A percentile compares a stretch with the other conserved stretches of the same genome.
Evolutionary conservation across 148 eudicot species (phyloP).

Genomic region (Suaeda aralocaspica): DNA sequence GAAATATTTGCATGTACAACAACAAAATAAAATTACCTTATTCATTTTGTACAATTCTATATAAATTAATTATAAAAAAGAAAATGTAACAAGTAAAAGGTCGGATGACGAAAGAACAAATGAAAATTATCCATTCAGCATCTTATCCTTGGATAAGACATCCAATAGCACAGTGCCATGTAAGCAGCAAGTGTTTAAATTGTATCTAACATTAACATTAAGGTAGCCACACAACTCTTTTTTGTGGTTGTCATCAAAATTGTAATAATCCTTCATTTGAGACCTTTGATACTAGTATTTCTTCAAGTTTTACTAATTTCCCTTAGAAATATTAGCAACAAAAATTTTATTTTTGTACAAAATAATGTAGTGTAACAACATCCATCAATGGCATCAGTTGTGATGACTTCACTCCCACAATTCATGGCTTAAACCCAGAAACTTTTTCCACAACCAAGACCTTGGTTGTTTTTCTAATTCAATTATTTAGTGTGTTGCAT

Average conservation of each 20-base stretch:
- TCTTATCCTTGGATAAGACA: conserved; percentile 30
- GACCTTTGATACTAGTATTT: background rate
- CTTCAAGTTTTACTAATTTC: background rate
- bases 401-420: conserved; percentile 41
- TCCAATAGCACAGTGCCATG: conserved; percentile 36
- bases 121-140: conserved; percentile 32
- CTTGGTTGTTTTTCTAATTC: conserved; percentile 39
- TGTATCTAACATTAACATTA: conserved; percentile 11
- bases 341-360: background rate
- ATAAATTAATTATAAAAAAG: too few species aligned
- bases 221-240: conserved; percentile 20
- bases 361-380: background rate
- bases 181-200: conserved; percentile 23
- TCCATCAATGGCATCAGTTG: conserved; percentile 32
- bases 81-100: too few species aligned
- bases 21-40: too few species aligned
- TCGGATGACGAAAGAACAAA: too few species aligned
- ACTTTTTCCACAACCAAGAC: conserved; percentile 40
- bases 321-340: conserved; percentile 3
- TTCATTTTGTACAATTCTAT: too few species aligned
- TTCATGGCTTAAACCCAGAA: conserved; percentile 58
- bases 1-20: too few species aligned
- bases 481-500: background rate
- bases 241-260: conserved; percentile 23
- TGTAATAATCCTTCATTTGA: conserved; percentile 5